A percentile compares a stretch with the other conserved stretches of the same genome.
Evolutionary conservation across 345 rosid genomes (phyloP).

Genomic region (Kandelia obovata): DNA sequence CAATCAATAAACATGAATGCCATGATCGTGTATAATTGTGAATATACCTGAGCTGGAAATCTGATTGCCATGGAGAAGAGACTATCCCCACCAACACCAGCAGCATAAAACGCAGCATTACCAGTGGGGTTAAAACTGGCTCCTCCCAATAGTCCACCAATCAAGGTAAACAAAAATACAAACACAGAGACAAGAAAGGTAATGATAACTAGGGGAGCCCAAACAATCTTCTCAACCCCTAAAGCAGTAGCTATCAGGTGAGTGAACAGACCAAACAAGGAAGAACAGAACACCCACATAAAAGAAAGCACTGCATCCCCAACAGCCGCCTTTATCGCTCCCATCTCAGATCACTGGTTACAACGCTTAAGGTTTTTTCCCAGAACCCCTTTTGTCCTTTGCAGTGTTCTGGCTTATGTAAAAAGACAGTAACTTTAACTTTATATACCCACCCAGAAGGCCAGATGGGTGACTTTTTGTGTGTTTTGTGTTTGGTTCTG

Average conservation of each 20-base stretch:
- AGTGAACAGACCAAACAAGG: slow-evolving; percentile 60
- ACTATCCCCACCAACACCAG: slow-evolving; percentile 66
- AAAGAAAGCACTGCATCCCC: slow-evolving; percentile 64
- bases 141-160: slow-evolving; percentile 67
- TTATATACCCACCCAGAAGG: too few species aligned
- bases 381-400: not conserved
- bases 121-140: slow-evolving; percentile 93
- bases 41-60: slow-evolving; percentile 81
- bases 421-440: too few species aligned
- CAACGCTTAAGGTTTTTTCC: not conserved
- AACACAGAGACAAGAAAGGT: slow-evolving; percentile 59
- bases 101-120: slow-evolving; percentile 78
- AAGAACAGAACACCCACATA: slow-evolving; percentile 68
- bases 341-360: slow-evolving; percentile 33
- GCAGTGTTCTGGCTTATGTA: too few species aligned
- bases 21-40: not conserved
- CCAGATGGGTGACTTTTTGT: too few species aligned
- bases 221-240: slow-evolving; percentile 44
- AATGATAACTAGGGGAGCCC: slow-evolving; percentile 50
- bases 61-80: slow-evolving; percentile 85
- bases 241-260: slow-evolving; percentile 42
- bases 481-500: too few species aligned
- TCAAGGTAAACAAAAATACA: slow-evolving; percentile 50
- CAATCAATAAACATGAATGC: not conserved
- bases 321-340: slow-evolving; percentile 56